Evolutionary conservation across 345 rosid genomes (phyloP).

Genomic region (Eutrema japonicum): DNA sequence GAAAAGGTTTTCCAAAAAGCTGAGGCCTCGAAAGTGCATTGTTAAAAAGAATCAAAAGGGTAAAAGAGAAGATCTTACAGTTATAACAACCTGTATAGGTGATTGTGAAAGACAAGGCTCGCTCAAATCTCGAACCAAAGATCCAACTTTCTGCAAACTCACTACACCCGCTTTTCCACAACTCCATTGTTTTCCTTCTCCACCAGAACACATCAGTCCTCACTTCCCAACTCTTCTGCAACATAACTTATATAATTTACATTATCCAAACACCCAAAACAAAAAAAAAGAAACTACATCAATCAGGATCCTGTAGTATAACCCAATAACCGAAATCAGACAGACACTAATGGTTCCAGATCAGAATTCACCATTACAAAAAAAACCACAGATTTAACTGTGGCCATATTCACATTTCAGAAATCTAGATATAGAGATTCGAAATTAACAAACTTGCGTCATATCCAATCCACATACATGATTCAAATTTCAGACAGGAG

Average conservation of each 20-base stretch:
- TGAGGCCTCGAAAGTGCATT: background rate
- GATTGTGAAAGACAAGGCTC: constrained; percentile 84
- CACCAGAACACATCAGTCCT: constrained; percentile 67
- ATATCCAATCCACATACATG: constrained; percentile 5
- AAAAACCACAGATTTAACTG: constrained; percentile 25
- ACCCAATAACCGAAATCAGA: background rate
- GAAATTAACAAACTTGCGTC: constrained; percentile 18
- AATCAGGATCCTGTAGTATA: constrained; percentile 1
- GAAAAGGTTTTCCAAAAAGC: background rate
- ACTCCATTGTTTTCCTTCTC: constrained; percentile 66
- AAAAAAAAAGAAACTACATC: background rate
- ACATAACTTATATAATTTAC: constrained; percentile 32
- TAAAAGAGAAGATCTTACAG: constrained; percentile 49
- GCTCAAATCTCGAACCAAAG: constrained; percentile 77
- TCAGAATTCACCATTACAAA: constrained; percentile 28
- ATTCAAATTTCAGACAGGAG: constrained; percentile 19
- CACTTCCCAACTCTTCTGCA: constrained; percentile 42
- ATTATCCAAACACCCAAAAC: constrained; percentile 31
- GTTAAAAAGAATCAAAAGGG: background rate
- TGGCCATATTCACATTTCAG: constrained; percentile 5
- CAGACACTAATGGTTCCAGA: constrained; percentile 6
- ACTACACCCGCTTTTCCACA: constrained; percentile 64
- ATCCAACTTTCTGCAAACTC: constrained; percentile 75
- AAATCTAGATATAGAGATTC: constrained; percentile 10
- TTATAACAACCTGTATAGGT: constrained; percentile 70